Percentiles rank a stretch among this genome's conserved stretches.
Conservation (phyloP, 768 basidiomycete species). For the Boletellus ananas region DNA sequence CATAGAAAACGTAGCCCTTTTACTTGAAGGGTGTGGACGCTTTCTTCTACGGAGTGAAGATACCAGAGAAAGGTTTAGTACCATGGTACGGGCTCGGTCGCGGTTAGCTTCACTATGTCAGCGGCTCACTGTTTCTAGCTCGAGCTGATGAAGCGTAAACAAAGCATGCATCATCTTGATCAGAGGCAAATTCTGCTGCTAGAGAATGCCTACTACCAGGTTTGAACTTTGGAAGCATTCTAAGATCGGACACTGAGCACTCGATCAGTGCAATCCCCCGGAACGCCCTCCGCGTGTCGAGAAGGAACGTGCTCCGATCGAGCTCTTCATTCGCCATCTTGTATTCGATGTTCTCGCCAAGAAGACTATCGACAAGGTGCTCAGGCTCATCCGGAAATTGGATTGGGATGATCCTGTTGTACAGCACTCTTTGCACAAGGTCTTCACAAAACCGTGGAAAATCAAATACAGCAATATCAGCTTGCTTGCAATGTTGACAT, state of each 20-base stretch:
- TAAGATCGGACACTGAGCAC: conserved; percentile 9
- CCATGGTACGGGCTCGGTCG: conserved; percentile 58
- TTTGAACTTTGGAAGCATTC: conserved; percentile 25
- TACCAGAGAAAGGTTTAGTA: conserved; percentile 79
- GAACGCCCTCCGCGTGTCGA: conserved; percentile 84
- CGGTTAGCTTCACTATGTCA: not conserved
- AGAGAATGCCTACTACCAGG: conserved; percentile 98
- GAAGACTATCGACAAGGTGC: conserved; percentile 93
- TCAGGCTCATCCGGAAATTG: conserved; percentile 88
- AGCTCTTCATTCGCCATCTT: conserved; percentile 94
- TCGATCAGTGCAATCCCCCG: conserved; percentile 86
- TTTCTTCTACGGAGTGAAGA: conserved; percentile 86
- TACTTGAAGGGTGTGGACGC: conserved; percentile 92
- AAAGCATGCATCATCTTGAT: conserved; percentile 90
- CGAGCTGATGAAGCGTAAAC: conserved; percentile 93
- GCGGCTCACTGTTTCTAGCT: conserved; percentile 49
- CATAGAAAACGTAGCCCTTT: conserved; percentile 86
- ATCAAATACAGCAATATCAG: conserved; percentile 89
- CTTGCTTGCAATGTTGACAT: conserved; percentile 89
- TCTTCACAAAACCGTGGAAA: conserved; percentile 99
- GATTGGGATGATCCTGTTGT: conserved; percentile 84
- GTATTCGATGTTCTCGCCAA: conserved; percentile 90
- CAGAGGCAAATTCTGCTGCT: conserved; percentile 83
- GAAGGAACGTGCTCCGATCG: conserved; percentile 81
- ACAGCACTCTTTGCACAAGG: conserved; percentile 67